Evolutionary conservation across 345 rosid genomes (phyloP).

Genomic region (Eucalyptus marginata): DNA sequence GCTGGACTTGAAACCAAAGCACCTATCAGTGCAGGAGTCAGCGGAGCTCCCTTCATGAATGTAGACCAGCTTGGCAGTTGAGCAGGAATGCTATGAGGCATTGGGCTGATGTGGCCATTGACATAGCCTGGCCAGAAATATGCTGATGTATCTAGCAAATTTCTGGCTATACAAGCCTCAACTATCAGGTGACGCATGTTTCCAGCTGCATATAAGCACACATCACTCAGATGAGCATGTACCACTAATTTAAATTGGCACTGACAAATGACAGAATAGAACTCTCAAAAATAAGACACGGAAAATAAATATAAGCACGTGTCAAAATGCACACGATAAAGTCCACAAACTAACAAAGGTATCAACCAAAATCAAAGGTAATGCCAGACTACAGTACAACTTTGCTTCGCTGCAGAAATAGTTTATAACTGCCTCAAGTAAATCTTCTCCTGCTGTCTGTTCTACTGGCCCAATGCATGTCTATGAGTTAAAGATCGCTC

Average conservation of each 20-base stretch:
- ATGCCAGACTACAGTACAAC: background rate
- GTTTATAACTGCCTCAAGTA: background rate
- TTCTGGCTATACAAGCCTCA: conserved; percentile 91
- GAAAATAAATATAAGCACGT: background rate
- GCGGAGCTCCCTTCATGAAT: conserved; percentile 70
- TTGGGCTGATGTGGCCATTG: conserved; percentile 50
- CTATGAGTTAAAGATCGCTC: background rate
- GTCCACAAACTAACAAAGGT: background rate
- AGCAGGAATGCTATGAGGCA: conserved; percentile 44
- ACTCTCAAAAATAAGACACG: background rate
- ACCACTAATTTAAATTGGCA: background rate
- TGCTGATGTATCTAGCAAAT: conserved; percentile 79
- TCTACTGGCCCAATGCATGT: background rate
- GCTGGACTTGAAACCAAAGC: conserved; percentile 85
- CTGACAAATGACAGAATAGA: background rate
- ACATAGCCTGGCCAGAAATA: conserved; percentile 95
- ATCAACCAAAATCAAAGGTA: background rate
- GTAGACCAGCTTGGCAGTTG: conserved; percentile 84
- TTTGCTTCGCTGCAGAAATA: background rate
- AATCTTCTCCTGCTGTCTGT: background rate
- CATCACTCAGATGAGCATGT: background rate
- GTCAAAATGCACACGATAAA: background rate
- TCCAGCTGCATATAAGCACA: conserved; percentile 54
- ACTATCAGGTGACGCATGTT: conserved; percentile 95
- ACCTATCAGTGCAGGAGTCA: conserved; percentile 50